Base-by-base conservation (phyloP, 306 rosid genomes). In the Citrullus amarus region DNA sequence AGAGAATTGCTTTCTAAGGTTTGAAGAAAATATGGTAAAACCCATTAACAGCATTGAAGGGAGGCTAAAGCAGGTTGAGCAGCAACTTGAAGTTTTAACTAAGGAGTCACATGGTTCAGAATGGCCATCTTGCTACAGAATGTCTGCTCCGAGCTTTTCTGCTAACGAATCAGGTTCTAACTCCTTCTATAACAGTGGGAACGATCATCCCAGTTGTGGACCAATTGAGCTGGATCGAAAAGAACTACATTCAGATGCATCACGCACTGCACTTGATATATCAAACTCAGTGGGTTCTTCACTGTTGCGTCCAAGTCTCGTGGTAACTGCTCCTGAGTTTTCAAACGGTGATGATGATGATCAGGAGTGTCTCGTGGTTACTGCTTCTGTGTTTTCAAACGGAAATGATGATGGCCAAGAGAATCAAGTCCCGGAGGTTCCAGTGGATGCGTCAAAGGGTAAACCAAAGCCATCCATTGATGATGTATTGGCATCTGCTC, bases 31-130 rank as follows among this genome's bases (percentile, higher is more conserved):
- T 65, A 86, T 96, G 93, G 82, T 88, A 54, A 81, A 83, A 75
- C 98, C 99, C 73, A 88, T 96, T 48, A 87, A 61, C 83, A 85
- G 82, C 88, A 90, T 96, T 48, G 99, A 92, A 85, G 81, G 82
- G 38, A 91, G 99, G 88, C 99, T 96, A 34, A 88, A 88, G 80
- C 86, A 62, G 80, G 96, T 96, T 41, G 99, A 96, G 86, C 90
- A 88, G 88, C 97, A 92, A 63, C 91, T 96, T 85, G 98, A 88
- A 79, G 78, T 84, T 30, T 80, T 92, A 51, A 76, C 80, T 65
- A 85, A 76, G 80, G 86, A 87, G 65, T 77, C 81, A 38, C 86
- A 82, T 82, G 84, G 78, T 80, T 81, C 91, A 67, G 85, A 81
- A 62, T 68, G 58, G 58, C 78, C 88, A 43, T 80, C 88, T 62